Evolutionary conservation across 495 filamentous ascomycete genomes (phyloP).

Genomic region (Penicillium cataractarum): DNA sequence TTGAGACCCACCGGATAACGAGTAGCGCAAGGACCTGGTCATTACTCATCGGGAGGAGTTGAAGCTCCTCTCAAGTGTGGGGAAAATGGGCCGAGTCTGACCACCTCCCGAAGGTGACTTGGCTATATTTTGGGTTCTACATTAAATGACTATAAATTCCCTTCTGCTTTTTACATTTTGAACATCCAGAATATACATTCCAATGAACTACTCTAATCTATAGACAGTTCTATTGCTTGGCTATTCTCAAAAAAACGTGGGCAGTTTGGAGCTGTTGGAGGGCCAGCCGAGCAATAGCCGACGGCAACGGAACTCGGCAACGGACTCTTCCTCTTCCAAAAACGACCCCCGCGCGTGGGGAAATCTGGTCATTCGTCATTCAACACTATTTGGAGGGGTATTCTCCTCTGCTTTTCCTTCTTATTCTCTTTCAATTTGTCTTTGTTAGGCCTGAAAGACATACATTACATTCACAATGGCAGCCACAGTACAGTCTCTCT

Average conservation of each 20-base stretch:
- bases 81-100: neutral
- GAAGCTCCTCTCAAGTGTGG: conserved; percentile 9
- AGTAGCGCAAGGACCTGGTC: conserved; percentile 5
- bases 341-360: conserved; percentile 25
- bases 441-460: neutral
- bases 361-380: conserved; percentile 13
- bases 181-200: neutral
- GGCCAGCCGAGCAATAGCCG: conserved; percentile 32
- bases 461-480: conserved; percentile 24
- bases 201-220: neutral
- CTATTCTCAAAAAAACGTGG: neutral
- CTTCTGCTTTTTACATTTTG: neutral
- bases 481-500: conserved; percentile 39
- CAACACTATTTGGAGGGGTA: conserved; percentile 6
- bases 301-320: conserved; percentile 28
- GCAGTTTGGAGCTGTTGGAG: neutral
- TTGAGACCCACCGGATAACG: conserved; percentile 21
- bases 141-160: neutral
- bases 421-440: neutral
- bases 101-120: neutral
- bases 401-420: neutral
- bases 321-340: conserved; percentile 10
- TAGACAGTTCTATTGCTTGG: neutral
- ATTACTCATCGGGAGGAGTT: conserved; percentile 23
- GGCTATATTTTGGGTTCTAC: no score